Base-by-base conservation (phyloP, 768 basidiomycete species). In the Tephrocybe sp. region DNA sequence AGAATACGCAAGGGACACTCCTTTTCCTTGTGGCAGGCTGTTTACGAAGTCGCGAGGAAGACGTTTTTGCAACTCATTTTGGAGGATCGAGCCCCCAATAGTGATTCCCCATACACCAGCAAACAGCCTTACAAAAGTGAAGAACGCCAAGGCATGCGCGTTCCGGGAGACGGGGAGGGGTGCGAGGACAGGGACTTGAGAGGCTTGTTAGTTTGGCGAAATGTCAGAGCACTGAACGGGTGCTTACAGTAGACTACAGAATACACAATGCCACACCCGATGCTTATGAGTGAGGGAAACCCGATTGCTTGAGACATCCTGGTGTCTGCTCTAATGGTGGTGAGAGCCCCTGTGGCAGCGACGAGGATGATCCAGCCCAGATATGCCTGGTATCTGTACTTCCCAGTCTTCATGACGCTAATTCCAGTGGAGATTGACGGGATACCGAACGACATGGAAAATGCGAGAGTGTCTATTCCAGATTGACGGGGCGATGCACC, bases 31-130 rank as follows among this genome's bases (percentile, higher is more conserved):
- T 0, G 70, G 65, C 52, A 75, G 61, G 25, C 63, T 55, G 0
- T 55, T 43, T n/a, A 64, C 24, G 38, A 78, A 75, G 3, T 58
- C 64, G 1, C 48, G 29, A 0, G 82, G 77, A 0, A 84, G 71
- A 0, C 51, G 57, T 30, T 60, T 66, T 8, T 59, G 57, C 13
- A 84, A 70, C 43, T 73, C 52, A 61, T 80, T 84, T 54, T 79
- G 75, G 6, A 84, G 66, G 37, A 83, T 68, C 0, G 75, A 70
- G 13, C 68, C 69, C 1, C 76, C 74, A 48, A 84, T 70, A 0
- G 74, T 69, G 51, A 82, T 63, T 0, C 82, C 83, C 73, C 79
- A 78, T 4, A 71, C 72, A 31, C 64, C 57, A 1, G 69, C 65
- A 42, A 72, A 72, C 2, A 59, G 53, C 5, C 75, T 65, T 3